These are phyloP conservation scores for Cercophora newfieldiana DNA, from an alignment of 495 filamentous ascomycete genomes.

Conservation along the genomic window DNA sequence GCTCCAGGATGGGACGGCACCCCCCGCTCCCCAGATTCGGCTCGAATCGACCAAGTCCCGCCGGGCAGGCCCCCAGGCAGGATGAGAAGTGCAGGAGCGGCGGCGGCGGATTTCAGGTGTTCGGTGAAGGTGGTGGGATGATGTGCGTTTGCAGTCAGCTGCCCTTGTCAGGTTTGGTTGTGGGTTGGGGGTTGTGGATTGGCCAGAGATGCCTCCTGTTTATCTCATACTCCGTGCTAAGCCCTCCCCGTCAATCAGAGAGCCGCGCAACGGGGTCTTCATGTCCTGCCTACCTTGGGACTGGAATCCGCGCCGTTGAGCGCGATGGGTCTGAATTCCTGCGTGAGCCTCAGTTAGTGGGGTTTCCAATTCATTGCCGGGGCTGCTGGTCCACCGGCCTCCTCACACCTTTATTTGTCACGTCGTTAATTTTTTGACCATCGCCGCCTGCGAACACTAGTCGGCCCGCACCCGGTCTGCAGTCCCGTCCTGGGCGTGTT, in stretches of 20 bases:
- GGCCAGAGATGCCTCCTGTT: constrained; percentile 16
- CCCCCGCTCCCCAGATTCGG: background rate
- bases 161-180: constrained; percentile 3
- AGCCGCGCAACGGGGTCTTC: constrained; percentile 16
- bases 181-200: constrained; percentile 4
- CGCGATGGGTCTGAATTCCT: background rate
- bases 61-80: background rate
- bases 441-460: background rate
- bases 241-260: constrained; percentile 27
- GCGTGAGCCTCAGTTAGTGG: background rate
- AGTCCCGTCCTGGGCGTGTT: background rate
- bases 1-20: background rate
- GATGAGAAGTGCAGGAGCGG: background rate
- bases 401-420: background rate
- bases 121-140: constrained; percentile 13
- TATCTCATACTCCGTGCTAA: constrained; percentile 25
- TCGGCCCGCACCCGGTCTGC: background rate
- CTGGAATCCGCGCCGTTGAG: background rate
- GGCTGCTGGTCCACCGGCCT: background rate
- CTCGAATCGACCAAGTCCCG: background rate
- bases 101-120: background rate
- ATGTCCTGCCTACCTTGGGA: constrained; percentile 8
- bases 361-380: background rate
- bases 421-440: background rate
- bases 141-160: constrained; percentile 20